A percentile compares a stretch with the other conserved stretches of the same genome.
Evolutionary conservation across 371 early-diverging fungal genomes (phyloP).

Genomic region (Cladochytrium tenue): DNA sequence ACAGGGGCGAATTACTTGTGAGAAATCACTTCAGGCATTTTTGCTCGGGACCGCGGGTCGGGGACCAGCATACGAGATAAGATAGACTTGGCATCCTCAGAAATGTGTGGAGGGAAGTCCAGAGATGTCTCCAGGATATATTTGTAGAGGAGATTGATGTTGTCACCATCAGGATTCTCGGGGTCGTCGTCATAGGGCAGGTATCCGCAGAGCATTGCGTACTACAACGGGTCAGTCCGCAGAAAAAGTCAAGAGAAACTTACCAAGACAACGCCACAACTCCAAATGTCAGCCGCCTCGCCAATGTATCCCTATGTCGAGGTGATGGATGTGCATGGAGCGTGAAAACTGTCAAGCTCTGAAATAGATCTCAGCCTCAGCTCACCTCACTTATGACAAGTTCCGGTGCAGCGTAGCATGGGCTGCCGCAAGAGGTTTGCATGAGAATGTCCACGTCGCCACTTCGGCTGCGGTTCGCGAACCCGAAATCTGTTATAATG

Average conservation of each 20-base stretch:
- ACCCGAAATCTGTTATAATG: conserved; percentile 98
- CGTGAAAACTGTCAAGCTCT: too few relatives aligned
- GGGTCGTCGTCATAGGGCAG: conserved; percentile 99
- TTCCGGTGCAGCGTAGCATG: conserved; percentile 98
- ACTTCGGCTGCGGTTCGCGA: conserved; percentile 76
- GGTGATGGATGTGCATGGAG: conserved; percentile 5
- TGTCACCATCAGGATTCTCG: conserved; percentile 92
- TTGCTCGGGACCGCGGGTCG: conserved; percentile 82
- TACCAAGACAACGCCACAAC: conserved; percentile 87
- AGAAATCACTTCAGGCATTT: conserved; percentile 81
- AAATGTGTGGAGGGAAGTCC: conserved; percentile 88
- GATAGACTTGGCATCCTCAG: conserved; percentile 76
- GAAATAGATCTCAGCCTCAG: too few relatives aligned
- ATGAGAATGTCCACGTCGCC: conserved; percentile 52
- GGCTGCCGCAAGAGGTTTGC: conserved; percentile 92
- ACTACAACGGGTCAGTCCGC: conserved; percentile 31
- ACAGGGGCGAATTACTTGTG: conserved; percentile 49
- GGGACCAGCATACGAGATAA: conserved; percentile 87
- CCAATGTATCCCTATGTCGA: conserved; percentile 77
- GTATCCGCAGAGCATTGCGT: conserved; percentile 96
- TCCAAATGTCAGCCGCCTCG: conserved; percentile 94
- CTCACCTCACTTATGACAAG: conserved; percentile 89
- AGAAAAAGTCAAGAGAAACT: conserved; percentile 12
- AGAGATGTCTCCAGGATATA: conserved; percentile 90
- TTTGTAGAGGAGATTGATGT: conserved; percentile 93